These are phyloP conservation scores for Xylaria sp. DNA, from an alignment of 2,329 filamentous ascomycete species.

Conservation along the genomic window DNA sequence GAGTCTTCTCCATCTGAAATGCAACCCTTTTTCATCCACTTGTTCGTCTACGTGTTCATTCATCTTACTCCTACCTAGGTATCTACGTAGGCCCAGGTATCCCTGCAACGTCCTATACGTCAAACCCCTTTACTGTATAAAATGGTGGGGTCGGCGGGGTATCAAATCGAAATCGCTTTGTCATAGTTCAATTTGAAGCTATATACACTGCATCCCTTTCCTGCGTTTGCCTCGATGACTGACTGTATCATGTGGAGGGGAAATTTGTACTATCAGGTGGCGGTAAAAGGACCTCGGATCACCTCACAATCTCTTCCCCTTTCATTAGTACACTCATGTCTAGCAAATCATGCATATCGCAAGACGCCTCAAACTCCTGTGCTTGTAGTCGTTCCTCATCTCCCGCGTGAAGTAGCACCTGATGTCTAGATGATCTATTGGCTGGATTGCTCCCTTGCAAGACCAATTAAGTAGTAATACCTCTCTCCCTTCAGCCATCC, in stretches of 20 bases:
- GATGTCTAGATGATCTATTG: conserved; percentile 7
- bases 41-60: too few species aligned
- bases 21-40: too few species aligned
- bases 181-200: neutral
- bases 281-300: neutral
- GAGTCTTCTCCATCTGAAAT: too few species aligned
- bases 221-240: neutral
- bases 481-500: conserved; percentile 3
- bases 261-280: neutral
- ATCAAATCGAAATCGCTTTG: neutral
- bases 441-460: neutral
- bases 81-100: too few species aligned
- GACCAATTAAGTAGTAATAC: neutral
- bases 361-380: conserved; percentile 78
- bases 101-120: neutral
- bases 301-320: too few species aligned
- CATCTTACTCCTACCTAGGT: too few species aligned
- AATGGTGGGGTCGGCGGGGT: conserved; percentile 50
- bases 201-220: neutral
- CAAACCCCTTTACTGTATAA: conserved; percentile 67
- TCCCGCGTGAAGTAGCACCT: neutral
- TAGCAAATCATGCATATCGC: conserved; percentile 82
- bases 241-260: neutral
- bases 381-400: conserved; percentile 63
- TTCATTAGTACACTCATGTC: neutral